phyloP scores from a whole-genome alignment of 768 basidiomycete genomes.

The Russula virescens region DNA sequence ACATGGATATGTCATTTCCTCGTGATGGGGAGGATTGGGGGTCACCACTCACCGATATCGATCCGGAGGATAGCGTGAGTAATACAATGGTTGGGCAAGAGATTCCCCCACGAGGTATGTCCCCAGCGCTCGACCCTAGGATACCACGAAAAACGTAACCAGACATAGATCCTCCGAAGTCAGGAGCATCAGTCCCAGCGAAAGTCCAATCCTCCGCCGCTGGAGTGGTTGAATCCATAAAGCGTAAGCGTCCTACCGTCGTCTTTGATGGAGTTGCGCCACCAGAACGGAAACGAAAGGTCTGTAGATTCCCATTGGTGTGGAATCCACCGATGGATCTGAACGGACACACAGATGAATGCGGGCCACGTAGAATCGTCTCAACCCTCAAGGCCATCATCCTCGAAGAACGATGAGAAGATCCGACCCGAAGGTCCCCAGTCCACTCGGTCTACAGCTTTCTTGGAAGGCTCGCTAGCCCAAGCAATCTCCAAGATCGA shows the following conservation, averaged over 20 bases:
- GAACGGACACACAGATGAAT: neutral
- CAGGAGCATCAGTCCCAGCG: neutral
- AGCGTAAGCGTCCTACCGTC: conserved; percentile 9
- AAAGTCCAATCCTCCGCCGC: neutral
- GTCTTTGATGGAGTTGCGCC: conserved; percentile 10
- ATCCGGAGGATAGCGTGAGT: conserved; percentile 15
- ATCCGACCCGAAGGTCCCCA: neutral
- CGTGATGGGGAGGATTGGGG: neutral
- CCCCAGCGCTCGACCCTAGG: neutral
- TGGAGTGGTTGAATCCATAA: neutral
- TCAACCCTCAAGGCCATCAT: neutral
- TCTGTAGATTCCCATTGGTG: neutral
- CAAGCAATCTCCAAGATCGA: neutral
- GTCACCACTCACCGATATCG: conserved; percentile 10
- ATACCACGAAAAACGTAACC: neutral
- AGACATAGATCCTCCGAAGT: neutral
- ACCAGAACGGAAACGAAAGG: conserved; percentile 18
- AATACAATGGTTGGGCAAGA: conserved; percentile 5
- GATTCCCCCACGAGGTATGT: conserved; percentile 12
- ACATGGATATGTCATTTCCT: conserved; percentile 18
- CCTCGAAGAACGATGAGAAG: neutral
- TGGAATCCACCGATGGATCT: neutral
- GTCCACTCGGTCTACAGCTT: neutral
- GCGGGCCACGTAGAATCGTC: neutral
- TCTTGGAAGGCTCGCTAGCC: neutral